These are phyloP conservation scores for Tilletiopsis washingtonensis DNA, from an alignment of 1,284 basidiomycete species.

Conservation along the genomic window DNA sequence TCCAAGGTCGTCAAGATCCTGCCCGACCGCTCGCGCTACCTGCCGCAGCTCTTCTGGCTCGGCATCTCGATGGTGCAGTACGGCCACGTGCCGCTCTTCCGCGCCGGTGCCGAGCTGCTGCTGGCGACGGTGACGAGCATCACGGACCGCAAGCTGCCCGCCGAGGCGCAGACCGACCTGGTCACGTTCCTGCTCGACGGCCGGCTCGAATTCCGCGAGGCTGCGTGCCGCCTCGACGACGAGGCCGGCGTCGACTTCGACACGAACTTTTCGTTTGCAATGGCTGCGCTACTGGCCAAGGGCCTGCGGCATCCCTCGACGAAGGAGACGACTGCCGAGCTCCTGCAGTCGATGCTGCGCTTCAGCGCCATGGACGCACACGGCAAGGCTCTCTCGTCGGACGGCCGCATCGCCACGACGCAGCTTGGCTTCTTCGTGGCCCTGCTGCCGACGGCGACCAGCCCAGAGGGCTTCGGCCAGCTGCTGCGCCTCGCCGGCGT, in stretches of 20 bases:
- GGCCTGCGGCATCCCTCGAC: conserved; percentile 37
- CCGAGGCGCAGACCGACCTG: conserved; percentile 22
- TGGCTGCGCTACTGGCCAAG: conserved; percentile 39
- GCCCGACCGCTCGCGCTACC: conserved; percentile 30
- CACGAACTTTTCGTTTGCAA: conserved; percentile 38
- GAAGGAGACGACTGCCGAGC: conserved; percentile 26
- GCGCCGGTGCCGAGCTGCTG: conserved; percentile 34
- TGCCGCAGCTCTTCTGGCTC: conserved; percentile 44
- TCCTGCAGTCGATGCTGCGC: conserved; percentile 31
- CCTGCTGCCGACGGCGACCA: conserved; percentile 30
- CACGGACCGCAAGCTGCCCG: conserved; percentile 24
- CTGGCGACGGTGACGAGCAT: conserved; percentile 27
- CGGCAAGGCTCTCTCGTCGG: conserved; percentile 13
- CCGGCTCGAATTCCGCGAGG: conserved; percentile 34
- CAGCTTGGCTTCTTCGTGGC: conserved; percentile 40
- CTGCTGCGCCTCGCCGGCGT: conserved; percentile 29
- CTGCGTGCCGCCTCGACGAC: conserved; percentile 35
- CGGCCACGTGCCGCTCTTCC: conserved; percentile 38
- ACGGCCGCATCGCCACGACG: conserved; percentile 21
- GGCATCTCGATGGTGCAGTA: conserved; percentile 38
- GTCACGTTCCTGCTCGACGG: conserved; percentile 32
- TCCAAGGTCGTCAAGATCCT: conserved; percentile 41
- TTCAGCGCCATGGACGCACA: conserved; percentile 22
- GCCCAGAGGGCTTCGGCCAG: conserved; percentile 32
- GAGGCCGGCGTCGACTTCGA: conserved; percentile 44